Conservation (phyloP, 192 early-diverging fungal species). For the Fimicolochytrium jonesii region DNA sequence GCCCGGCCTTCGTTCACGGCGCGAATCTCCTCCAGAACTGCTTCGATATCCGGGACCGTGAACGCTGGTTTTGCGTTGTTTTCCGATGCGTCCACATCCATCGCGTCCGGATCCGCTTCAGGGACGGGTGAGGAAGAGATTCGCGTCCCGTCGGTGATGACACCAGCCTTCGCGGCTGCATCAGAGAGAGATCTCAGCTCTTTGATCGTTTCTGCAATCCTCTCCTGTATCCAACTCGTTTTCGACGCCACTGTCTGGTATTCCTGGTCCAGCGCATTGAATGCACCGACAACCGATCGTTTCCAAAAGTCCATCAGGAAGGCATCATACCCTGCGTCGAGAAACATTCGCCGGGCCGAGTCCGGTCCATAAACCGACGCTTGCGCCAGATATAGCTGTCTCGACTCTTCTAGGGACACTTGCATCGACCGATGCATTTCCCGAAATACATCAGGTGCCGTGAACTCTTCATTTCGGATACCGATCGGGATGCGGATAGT, state of each 20-base stretch:
- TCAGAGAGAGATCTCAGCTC: neutral
- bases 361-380: slow-evolving; percentile 8
- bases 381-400: slow-evolving; percentile 15
- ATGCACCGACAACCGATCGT: slow-evolving; percentile 10
- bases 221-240: slow-evolving; percentile 1
- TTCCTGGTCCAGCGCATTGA: slow-evolving; percentile 18
- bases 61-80: no score
- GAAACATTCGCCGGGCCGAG: slow-evolving; percentile 27
- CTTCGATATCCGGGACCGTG: no score
- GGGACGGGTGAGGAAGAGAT: neutral
- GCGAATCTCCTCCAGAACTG: no score
- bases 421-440: slow-evolving; percentile 13
- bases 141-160: neutral
- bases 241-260: neutral
- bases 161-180: no score
- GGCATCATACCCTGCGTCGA: slow-evolving; percentile 23
- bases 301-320: slow-evolving; percentile 33
- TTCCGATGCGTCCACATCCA: neutral
- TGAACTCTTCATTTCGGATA: slow-evolving; percentile 11
- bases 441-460: neutral
- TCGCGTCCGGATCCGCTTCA: neutral
- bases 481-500: slow-evolving; percentile 7
- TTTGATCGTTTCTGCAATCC: slow-evolving; percentile 3
- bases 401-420: slow-evolving; percentile 12
- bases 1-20: no score